Conservation (phyloP, 2,329 filamentous ascomycete genomes). For the Nothopassalora personata region DNA sequence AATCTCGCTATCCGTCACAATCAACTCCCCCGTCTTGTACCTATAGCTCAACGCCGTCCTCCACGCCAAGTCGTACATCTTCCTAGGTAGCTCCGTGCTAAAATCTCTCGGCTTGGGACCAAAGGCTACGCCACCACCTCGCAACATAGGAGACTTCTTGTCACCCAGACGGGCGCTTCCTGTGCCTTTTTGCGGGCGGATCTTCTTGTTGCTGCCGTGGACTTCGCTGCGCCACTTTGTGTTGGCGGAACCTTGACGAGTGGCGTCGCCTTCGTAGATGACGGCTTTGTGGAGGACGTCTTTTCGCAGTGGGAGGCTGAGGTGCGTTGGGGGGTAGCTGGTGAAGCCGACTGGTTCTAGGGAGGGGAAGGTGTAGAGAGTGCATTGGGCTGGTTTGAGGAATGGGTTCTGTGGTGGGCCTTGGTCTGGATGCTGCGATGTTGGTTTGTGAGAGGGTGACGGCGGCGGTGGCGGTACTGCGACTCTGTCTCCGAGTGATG, state of each 20-base stretch:
- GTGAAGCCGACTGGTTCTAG: constrained; percentile 78
- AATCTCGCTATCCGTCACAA: constrained; percentile 78
- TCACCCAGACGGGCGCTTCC: constrained; percentile 74
- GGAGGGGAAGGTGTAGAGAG: constrained; percentile 82
- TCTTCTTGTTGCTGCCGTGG: constrained; percentile 74
- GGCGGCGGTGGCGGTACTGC: constrained; percentile 16
- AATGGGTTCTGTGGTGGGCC: constrained; percentile 37
- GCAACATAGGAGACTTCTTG: constrained; percentile 73
- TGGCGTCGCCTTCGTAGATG: constrained; percentile 84
- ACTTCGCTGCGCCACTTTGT: constrained; percentile 80
- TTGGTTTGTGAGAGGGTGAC: constrained; percentile 7
- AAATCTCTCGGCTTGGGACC: constrained; percentile 94
- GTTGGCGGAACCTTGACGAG: constrained; percentile 78
- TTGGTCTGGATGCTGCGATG: constrained; percentile 10
- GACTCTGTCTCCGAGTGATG: constrained; percentile 19
- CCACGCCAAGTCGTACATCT: constrained; percentile 95
- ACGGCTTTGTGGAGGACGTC: constrained; percentile 92
- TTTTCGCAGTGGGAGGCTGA: constrained; percentile 78
- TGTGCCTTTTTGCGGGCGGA: constrained; percentile 79
- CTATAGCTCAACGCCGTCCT: constrained; percentile 89
- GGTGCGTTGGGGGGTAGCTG: constrained; percentile 73
- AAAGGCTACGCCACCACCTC: constrained; percentile 80
- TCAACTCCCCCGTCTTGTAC: constrained; percentile 77
- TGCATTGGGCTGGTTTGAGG: constrained; percentile 65
- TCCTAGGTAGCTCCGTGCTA: constrained; percentile 71